These are phyloP conservation scores for Xylaria hypoxylon DNA, from an alignment of 2,329 filamentous ascomycete genomes.

Conservation along the genomic window DNA sequence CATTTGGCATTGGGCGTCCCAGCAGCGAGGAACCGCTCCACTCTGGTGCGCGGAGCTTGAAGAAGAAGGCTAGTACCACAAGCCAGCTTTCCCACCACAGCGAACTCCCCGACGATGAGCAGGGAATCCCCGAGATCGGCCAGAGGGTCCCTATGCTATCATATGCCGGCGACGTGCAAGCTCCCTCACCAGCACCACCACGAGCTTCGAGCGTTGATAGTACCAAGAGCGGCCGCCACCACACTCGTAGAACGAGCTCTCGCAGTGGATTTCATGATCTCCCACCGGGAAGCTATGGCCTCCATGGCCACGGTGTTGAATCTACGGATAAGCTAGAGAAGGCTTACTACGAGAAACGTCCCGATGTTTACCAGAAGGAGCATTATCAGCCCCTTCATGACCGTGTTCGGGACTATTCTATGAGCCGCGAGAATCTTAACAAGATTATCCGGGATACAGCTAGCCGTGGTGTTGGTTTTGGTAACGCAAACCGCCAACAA, in stretches of 20 bases:
- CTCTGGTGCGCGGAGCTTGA: conserved; percentile 63
- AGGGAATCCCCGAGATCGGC: conserved; percentile 92
- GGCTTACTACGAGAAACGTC: conserved; percentile 93
- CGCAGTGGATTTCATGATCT: conserved; percentile 71
- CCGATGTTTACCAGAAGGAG: conserved; percentile 82
- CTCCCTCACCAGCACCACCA: conserved; percentile 83
- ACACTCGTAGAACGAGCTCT: conserved; percentile 78
- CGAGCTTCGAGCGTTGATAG: conserved; percentile 54
- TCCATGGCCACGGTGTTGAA: conserved; percentile 85
- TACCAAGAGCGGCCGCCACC: conserved; percentile 61
- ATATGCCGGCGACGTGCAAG: conserved; percentile 94
- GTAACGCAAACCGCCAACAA: conserved; percentile 55
- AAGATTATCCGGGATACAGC: conserved; percentile 84
- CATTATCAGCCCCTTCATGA: conserved; percentile 68
- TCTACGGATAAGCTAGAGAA: conserved; percentile 86
- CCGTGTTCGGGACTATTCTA: conserved; percentile 76
- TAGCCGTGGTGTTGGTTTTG: conserved; percentile 63
- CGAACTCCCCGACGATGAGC: conserved; percentile 74
- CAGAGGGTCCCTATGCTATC: conserved; percentile 94
- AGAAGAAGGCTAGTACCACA: conserved; percentile 70
- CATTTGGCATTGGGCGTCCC: conserved; percentile 83
- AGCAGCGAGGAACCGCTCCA: conserved; percentile 65
- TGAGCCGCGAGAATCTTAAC: conserved; percentile 91
- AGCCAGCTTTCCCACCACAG: conserved; percentile 63
- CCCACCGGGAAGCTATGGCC: conserved; percentile 90